Evolutionary conservation across 2,329 filamentous ascomycete species (phyloP).

Genomic region (Pseudogymnoascus sp.): DNA sequence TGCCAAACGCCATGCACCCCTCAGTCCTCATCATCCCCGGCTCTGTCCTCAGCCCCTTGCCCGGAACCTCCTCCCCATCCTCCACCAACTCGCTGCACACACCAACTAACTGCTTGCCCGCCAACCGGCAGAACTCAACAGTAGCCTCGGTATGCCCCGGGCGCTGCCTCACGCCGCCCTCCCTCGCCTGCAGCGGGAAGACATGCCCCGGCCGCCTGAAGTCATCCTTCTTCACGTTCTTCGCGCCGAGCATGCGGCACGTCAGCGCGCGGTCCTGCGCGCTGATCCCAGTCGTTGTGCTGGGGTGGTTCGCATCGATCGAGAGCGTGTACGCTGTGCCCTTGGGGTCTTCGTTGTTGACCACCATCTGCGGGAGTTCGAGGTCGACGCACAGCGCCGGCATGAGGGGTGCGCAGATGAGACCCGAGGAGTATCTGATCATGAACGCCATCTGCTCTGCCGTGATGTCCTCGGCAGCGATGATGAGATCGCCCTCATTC

Average conservation of each 20-base stretch:
- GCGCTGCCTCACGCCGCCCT: slow-evolving; percentile 73
- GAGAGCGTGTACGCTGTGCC: slow-evolving; percentile 90
- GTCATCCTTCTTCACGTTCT: slow-evolving; percentile 40
- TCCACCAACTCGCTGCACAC: slow-evolving; percentile 91
- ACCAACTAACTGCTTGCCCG: slow-evolving; percentile 68
- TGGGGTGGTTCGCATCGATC: slow-evolving; percentile 68
- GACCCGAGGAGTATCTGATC: slow-evolving; percentile 82
- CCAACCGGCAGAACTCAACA: slow-evolving; percentile 79
- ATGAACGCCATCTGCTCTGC: slow-evolving; percentile 92
- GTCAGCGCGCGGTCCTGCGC: slow-evolving; percentile 81
- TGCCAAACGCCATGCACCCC: slow-evolving; percentile 80
- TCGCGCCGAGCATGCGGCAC: slow-evolving; percentile 69
- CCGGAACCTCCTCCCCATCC: slow-evolving; percentile 67
- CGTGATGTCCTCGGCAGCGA: slow-evolving; percentile 78
- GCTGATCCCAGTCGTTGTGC: slow-evolving; percentile 81
- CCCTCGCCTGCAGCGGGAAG: slow-evolving; percentile 70
- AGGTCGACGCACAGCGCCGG: slow-evolving; percentile 62
- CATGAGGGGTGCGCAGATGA: slow-evolving; percentile 81
- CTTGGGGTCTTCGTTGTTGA: slow-evolving; percentile 67
- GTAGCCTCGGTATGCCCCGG: slow-evolving; percentile 90
- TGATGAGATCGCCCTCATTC: slow-evolving; percentile 97
- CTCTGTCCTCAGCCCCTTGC: slow-evolving; percentile 55
- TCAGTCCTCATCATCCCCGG: slow-evolving; percentile 91
- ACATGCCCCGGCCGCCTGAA: slow-evolving; percentile 87
- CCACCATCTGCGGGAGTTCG: slow-evolving; percentile 83